Evolutionary conservation across 2,329 filamentous ascomycete species (phyloP).

Genomic region (Penicillium sp.): DNA sequence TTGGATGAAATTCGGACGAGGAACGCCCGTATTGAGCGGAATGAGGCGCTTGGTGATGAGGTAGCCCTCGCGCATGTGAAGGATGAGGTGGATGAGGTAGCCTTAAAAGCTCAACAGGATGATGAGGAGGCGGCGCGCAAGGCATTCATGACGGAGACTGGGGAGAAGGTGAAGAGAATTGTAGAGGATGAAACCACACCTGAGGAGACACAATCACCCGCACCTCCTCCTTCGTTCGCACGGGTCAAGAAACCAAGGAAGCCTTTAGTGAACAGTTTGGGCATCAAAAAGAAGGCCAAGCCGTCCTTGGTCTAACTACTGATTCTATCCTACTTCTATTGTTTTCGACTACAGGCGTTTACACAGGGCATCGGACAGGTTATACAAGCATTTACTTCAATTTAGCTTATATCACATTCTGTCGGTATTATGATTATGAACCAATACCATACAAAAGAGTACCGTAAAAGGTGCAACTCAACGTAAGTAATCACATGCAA

Average conservation of each 20-base stretch:
- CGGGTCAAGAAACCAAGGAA: slow-evolving; percentile 86
- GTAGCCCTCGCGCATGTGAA: slow-evolving; percentile 61
- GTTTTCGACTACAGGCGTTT: slow-evolving; percentile 18
- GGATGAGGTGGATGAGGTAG: slow-evolving; percentile 62
- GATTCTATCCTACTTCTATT: not conserved
- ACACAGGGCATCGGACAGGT: slow-evolving; percentile 2
- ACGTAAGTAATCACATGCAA: slow-evolving; percentile 15
- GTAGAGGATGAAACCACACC: slow-evolving; percentile 55
- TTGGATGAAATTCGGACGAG: slow-evolving; percentile 91
- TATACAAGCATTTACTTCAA: not conserved
- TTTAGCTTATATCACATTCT: not conserved
- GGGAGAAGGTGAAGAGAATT: slow-evolving; percentile 58
- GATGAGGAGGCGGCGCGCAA: slow-evolving; percentile 79
- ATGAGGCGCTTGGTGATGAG: slow-evolving; percentile 68
- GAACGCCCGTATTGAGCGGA: slow-evolving; percentile 85
- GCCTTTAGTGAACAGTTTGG: slow-evolving; percentile 72
- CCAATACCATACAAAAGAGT: slow-evolving; percentile 5
- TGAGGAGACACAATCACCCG: slow-evolving; percentile 39
- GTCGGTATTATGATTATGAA: slow-evolving; percentile 9
- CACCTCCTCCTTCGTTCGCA: slow-evolving; percentile 67
- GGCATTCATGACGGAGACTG: slow-evolving; percentile 73
- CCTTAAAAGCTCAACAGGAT: slow-evolving; percentile 73
- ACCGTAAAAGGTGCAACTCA: slow-evolving; percentile 15
- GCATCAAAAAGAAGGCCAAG: slow-evolving; percentile 88
- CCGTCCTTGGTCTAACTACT: slow-evolving; percentile 50